These are phyloP conservation scores for Trichoderma koningii DNA, from an alignment of 2,329 filamentous ascomycete genomes.

Conservation along the genomic window DNA sequence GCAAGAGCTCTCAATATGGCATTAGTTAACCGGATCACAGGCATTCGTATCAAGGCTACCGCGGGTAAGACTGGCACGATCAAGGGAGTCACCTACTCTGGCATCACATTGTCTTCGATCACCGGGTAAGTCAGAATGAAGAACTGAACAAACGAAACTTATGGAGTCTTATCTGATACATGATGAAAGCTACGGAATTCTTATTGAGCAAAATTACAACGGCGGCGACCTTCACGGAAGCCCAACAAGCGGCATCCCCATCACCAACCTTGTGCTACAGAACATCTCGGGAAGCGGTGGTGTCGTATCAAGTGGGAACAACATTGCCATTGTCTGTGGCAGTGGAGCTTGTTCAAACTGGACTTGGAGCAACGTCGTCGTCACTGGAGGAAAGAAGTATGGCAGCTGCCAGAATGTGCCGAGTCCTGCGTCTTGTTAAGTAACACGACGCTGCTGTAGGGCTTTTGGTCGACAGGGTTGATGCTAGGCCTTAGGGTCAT, in stretches of 20 bases:
- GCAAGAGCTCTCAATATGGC: too few relatives aligned
- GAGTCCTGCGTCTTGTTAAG: slow-evolving; percentile 19
- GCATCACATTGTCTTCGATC: slow-evolving; percentile 46
- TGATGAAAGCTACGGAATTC: slow-evolving; percentile 38
- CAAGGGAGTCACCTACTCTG: slow-evolving; percentile 46
- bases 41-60: slow-evolving; percentile 52
- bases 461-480: too few relatives aligned
- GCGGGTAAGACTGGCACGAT: slow-evolving; percentile 48
- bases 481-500: too few relatives aligned
- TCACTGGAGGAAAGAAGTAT: slow-evolving; percentile 53
- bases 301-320: slow-evolving; percentile 43
- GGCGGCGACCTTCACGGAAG: slow-evolving; percentile 48
- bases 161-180: neutral
- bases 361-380: slow-evolving; percentile 52
- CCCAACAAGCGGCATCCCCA: slow-evolving; percentile 51
- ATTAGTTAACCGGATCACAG: neutral
- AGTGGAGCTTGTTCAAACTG: slow-evolving; percentile 48
- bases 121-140: slow-evolving; percentile 33
- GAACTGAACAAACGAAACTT: neutral
- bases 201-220: slow-evolving; percentile 50
- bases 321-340: slow-evolving; percentile 58
- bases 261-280: slow-evolving; percentile 49
- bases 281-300: slow-evolving; percentile 44
- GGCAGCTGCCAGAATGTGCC: slow-evolving; percentile 38
- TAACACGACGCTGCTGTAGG: too few relatives aligned